phyloP scores from a whole-genome alignment of 257 asterid species.

The Striga asiatica region DNA sequence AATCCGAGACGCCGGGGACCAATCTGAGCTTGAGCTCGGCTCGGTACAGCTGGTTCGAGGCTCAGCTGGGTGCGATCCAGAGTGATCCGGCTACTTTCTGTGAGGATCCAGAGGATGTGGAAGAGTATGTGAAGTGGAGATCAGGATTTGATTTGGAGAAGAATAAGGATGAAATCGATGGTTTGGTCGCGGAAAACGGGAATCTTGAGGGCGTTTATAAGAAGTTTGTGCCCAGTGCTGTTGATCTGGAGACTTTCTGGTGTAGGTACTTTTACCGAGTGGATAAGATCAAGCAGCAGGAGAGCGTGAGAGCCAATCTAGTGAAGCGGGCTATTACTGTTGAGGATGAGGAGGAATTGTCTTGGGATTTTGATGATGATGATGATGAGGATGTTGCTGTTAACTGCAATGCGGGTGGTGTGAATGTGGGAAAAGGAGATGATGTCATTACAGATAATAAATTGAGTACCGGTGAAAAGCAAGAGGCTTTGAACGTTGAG shows the following conservation, averaged over 20 bases:
- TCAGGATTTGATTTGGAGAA: constrained; percentile 45
- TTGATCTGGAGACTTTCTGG: constrained; percentile 66
- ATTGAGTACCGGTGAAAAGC: constrained; percentile 11
- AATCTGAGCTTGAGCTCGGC: constrained; percentile 31
- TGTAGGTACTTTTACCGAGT: constrained; percentile 63
- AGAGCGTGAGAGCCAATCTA: constrained; percentile 58
- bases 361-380: constrained; percentile 84
- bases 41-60: constrained; percentile 60
- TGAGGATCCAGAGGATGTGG: constrained; percentile 62
- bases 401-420: background rate
- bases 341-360: constrained; percentile 66
- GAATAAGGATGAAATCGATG: constrained; percentile 29
- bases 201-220: constrained; percentile 36
- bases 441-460: constrained; percentile 14
- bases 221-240: constrained; percentile 45
- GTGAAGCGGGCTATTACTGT: constrained; percentile 56
- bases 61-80: constrained; percentile 49
- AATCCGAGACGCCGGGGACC: constrained; percentile 45
- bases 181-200: constrained; percentile 48
- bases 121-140: constrained; percentile 59
- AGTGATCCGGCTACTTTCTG: constrained; percentile 39
- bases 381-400: constrained; percentile 26
- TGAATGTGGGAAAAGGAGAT: constrained; percentile 14
- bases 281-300: constrained; percentile 68
- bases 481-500: constrained; percentile 13